These are phyloP conservation scores for Hortiboletus flavorubellus DNA, from an alignment of 768 basidiomycete species.

Conservation along the genomic window DNA sequence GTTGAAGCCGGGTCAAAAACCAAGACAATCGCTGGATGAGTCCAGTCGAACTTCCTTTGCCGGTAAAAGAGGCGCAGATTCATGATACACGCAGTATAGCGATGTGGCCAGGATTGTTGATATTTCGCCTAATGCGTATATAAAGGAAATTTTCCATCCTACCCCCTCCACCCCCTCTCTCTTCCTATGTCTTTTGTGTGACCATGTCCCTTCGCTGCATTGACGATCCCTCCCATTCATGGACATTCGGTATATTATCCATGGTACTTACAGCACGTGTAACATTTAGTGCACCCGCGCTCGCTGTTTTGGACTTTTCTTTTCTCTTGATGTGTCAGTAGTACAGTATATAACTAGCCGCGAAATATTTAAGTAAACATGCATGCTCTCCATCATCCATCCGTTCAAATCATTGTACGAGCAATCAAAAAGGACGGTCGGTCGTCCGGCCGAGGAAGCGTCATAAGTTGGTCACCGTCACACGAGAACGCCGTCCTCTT, in stretches of 20 bases:
- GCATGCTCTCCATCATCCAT: constrained; percentile 5
- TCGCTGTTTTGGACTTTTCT: constrained; percentile 18
- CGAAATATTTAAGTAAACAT: constrained; percentile 19
- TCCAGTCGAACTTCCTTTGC: constrained; percentile 27
- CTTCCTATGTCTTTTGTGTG: not conserved
- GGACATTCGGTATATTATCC: constrained; percentile 25
- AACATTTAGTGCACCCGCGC: constrained; percentile 22
- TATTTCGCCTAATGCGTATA: constrained; percentile 16
- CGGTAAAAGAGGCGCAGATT: constrained; percentile 27
- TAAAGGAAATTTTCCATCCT: constrained; percentile 5
- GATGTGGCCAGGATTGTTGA: constrained; percentile 6
- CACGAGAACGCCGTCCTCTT: constrained; percentile 32
- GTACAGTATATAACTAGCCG: constrained; percentile 9
- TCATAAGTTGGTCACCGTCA: constrained; percentile 3
- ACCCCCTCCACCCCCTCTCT: not conserved
- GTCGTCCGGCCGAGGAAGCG: not conserved
- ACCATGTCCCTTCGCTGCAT: constrained; percentile 16
- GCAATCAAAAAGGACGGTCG: not conserved
- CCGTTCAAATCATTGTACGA: not conserved
- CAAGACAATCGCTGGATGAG: constrained; percentile 30
- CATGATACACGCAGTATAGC: constrained; percentile 16
- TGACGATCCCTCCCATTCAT: constrained; percentile 9
- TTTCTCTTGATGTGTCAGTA: constrained; percentile 16
- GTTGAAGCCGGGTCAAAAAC: constrained; percentile 18
- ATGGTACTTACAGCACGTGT: constrained; percentile 25